A percentile compares a stretch with the other conserved stretches of the same genome.
phyloP scores from a whole-genome alignment of 108 stramenopile species.

The Asterionellopsis glacialis region DNA sequence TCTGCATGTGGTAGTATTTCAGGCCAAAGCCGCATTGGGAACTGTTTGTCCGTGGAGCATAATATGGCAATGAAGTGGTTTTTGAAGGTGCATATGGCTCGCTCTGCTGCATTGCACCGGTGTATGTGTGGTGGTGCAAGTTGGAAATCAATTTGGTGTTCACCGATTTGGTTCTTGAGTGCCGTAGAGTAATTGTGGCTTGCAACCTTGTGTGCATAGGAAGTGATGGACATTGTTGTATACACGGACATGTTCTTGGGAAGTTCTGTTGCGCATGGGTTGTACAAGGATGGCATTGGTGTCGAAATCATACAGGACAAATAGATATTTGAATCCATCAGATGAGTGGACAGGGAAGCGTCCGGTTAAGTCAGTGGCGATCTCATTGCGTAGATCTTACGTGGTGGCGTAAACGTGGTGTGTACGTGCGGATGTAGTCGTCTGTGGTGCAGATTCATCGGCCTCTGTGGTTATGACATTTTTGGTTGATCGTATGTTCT shows the following conservation, averaged over 20 bases:
- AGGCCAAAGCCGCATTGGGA: conserved; percentile 19
- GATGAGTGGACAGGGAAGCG: too few species aligned
- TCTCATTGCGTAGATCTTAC: too few species aligned
- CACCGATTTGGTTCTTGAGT: conserved; percentile 7
- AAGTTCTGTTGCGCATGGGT: conserved; percentile 13
- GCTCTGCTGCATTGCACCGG: too few species aligned
- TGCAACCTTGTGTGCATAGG: background rate
- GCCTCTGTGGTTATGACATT: too few species aligned
- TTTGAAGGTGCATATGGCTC: too few species aligned
- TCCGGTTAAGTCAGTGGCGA: too few species aligned
- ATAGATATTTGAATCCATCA: too few species aligned
- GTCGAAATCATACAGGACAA: conserved; percentile 7
- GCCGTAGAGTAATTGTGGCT: conserved; percentile 13
- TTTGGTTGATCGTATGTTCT: too few species aligned
- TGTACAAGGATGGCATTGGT: conserved; percentile 25
- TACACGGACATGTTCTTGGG: background rate
- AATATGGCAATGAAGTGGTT: too few species aligned
- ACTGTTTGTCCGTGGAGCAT: conserved; percentile 13
- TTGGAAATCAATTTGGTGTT: conserved; percentile 15
- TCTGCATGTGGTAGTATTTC: conserved; percentile 20
- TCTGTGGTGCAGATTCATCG: conserved; percentile 15
- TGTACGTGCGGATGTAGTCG: conserved; percentile 1
- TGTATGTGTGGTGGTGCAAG: conserved; percentile 6
- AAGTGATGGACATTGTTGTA: conserved; percentile 21
- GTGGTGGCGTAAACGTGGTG: too few species aligned